Evolutionary conservation across 352 stramenopile genomes (phyloP), one percentile per base, ranked within the genome.

Genomic region (Globisporangium megalacanthum): DNA sequence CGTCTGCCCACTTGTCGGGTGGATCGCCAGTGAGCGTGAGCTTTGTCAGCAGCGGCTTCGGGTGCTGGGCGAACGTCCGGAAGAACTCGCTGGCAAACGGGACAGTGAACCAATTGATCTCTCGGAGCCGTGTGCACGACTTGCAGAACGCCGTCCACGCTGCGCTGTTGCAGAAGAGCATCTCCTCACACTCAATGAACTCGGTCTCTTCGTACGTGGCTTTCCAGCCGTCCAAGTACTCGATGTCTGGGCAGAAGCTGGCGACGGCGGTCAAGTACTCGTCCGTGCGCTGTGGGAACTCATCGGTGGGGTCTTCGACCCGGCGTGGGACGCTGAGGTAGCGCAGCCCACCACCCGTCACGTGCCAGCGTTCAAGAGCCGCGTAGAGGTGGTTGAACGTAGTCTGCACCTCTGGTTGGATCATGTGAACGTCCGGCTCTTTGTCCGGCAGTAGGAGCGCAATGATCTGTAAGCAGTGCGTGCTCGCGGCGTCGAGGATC

Each of bases 161-260:
- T 0, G 11, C 33, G 20, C 47, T 42, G 35, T 48, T 45, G 58
- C 49, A 58, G 15, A 64, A 64, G 33, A 64, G 50, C 58, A 64
- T 64, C 45, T 64, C 58, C 3, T 64, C 58, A 36, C 58, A 64
- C 36, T 64, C 39, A 20, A 64, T 41, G 15, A 29, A 64, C 5
- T 58, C 42, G 8, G 15, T 25, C 15, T 64, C 58, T 14, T 54
- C 51, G 52, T 58, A 64, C 36, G 50, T 58, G 13, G 19, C 50
- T 31, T 64, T 58, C 58, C 58, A 64, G 20, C 58, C 58, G 36
- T 64, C 58, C 1, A 64, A 54, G 25, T 54, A 31, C 51, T 64
- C 58, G 33, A 64, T 22, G 36, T 54, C 49, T 11, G 58, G 58
- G 57, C 58, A 64, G 31, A 54, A 50, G 10, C 2, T 46, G 14